phyloP scores from a whole-genome alignment of 352 stramenopile genomes.

The Globisporangium apiculatum region DNA sequence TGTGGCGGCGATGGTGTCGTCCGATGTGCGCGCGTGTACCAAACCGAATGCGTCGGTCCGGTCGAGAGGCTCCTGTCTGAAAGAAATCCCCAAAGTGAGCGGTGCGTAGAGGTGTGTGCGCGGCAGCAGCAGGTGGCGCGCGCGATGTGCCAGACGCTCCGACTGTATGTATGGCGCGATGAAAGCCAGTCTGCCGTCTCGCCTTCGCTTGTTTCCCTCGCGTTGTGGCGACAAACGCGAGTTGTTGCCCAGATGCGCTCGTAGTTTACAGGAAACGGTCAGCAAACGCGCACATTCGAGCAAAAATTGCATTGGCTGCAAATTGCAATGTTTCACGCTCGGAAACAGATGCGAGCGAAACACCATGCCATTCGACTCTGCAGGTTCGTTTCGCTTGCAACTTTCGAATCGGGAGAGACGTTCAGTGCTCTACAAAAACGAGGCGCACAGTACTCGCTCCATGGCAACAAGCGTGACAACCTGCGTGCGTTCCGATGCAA shows the following conservation, averaged over 20 bases:
- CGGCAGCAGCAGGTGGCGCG: background rate
- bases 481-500: no score
- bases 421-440: background rate
- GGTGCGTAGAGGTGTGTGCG: slow-evolving; percentile 2
- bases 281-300: background rate
- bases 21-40: slow-evolving; percentile 10
- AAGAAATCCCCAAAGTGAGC: slow-evolving; percentile 14
- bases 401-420: background rate
- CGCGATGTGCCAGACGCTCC: background rate
- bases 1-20: slow-evolving; percentile 4
- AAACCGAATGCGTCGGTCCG: slow-evolving; percentile 14
- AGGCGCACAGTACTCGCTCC: background rate
- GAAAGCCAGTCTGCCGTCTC: slow-evolving; percentile 5
- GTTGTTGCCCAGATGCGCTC: background rate
- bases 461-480: no score
- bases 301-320: background rate
- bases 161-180: background rate
- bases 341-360: background rate
- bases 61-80: slow-evolving; percentile 6
- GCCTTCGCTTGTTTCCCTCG: background rate
- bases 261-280: background rate
- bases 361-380: background rate
- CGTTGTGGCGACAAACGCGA: background rate
- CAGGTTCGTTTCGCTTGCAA: no score
- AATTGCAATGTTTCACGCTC: background rate